Evolutionary conservation across 2,329 filamentous ascomycete genomes (phyloP).

Genomic region (Aspergillus sp.): DNA sequence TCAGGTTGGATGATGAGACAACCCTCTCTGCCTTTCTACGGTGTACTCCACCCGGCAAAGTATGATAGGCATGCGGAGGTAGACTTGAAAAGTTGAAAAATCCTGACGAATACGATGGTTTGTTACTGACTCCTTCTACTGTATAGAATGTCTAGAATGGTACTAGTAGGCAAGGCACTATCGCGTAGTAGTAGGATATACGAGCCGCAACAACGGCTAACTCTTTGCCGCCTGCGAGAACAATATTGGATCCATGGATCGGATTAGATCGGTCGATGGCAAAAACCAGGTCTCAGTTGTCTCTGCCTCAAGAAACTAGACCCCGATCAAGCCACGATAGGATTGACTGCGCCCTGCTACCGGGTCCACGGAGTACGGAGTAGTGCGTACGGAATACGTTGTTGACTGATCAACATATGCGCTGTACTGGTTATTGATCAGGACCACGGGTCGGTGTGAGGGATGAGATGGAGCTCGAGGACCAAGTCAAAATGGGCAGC

Average conservation of each 20-base stretch:
- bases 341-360: too few relatives aligned
- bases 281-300: background rate
- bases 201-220: background rate
- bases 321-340: too few relatives aligned
- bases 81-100: background rate
- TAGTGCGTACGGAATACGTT: too few relatives aligned
- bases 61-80: background rate
- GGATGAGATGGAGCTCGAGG: background rate
- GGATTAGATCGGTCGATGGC: background rate
- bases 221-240: background rate
- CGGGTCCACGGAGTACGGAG: too few relatives aligned
- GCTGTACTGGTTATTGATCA: too few relatives aligned
- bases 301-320: too few relatives aligned
- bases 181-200: background rate
- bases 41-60: too few relatives aligned
- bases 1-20: too few relatives aligned
- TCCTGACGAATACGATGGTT: background rate
- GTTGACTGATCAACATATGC: too few relatives aligned
- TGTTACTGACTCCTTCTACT: background rate
- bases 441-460: too few relatives aligned
- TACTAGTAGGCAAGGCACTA: background rate
- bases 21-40: too few relatives aligned
- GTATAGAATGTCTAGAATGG: background rate
- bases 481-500: background rate
- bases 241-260: background rate